Conservation (phyloP, 805 yeast species). For the Torulaspora indica region DNA sequence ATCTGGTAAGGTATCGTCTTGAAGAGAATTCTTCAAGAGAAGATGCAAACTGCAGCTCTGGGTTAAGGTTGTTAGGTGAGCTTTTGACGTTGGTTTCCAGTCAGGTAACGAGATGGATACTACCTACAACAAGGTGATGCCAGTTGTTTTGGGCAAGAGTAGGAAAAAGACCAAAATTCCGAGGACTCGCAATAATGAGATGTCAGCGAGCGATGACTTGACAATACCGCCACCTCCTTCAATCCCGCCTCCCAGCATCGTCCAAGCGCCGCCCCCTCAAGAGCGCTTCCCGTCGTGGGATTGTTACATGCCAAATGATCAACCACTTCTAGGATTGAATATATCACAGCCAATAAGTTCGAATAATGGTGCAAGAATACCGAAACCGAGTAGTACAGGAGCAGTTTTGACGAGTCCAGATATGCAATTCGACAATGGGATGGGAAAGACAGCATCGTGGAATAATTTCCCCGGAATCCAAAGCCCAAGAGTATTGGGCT, state of each 20-base stretch:
- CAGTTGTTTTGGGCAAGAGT: conserved; percentile 22
- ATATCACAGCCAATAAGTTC: not conserved
- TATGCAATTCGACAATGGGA: not conserved
- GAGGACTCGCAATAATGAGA: not conserved
- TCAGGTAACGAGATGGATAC: conserved; percentile 6
- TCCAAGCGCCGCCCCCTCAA: conserved; percentile 15
- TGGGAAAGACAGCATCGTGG: not conserved
- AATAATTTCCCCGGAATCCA: too few species aligned
- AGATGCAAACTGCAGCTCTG: not conserved
- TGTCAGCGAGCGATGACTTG: not conserved
- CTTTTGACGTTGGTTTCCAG: not conserved
- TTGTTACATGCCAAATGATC: not conserved
- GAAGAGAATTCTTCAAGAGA: not conserved
- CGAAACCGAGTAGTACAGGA: conserved; percentile 7
- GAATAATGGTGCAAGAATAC: not conserved
- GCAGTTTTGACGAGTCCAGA: not conserved
- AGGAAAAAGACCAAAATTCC: conserved; percentile 2
- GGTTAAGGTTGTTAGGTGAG: not conserved
- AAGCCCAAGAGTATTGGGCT: not conserved
- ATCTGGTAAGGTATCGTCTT: not conserved
- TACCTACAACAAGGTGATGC: conserved; percentile 28
- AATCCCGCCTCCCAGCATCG: conserved; percentile 14
- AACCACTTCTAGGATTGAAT: not conserved
- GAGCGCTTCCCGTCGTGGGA: conserved; percentile 2
- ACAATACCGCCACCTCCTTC: conserved; percentile 15